Base-by-base conservation (phyloP, 139 green algal genomes). In the Nannochloris sp. region DNA sequence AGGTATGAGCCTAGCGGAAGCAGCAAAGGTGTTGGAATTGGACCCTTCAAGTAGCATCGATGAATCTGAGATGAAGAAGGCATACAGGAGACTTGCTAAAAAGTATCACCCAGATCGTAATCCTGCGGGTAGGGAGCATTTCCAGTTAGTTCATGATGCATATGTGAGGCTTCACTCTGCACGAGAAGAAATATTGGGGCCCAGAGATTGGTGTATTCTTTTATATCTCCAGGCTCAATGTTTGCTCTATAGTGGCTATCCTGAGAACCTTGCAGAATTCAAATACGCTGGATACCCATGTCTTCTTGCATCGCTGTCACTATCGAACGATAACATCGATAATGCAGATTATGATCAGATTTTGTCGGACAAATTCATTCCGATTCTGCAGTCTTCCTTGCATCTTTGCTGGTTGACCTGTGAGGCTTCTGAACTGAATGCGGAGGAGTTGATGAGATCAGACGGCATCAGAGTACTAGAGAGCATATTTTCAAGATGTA, bases 41-140 rank as follows among this genome's bases (percentile, higher is more conserved):
- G 43, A 69, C 23, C 57, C 66, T 9, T 76, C 77, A 3, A 49
- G 20, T 59, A 23, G 28, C 1, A 66, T 82, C 29, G 44, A 62
- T 4, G 88, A 93, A 71, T 84, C 91, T 36, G 76, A 78, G 11
- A 74, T 97, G 31, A 92, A 95, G 71, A 73, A 66, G 2, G 90
- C 91, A 1, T 97, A 97, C 76, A 76, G 85, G n/a, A 81, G 30
- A 44, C 72, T 84, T 31, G 76, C 79, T 12, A 71, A 74, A 23
- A 81, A 80, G 68, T 92, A 86, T 65, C 91, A 97, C 63, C 91
- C 91, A 0, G 91, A 97, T 80, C 94, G 92, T 67, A 97, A 97
- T 80, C 91, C 91, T 0, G 78, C 79, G 20, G 91, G 86, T 0
- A 73, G 82, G 0, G 85, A 90, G 8, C 71, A 74, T 46, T 97